Conservation (phyloP, 352 stramenopile genomes). For the Globisporangium emineosum region DNA sequence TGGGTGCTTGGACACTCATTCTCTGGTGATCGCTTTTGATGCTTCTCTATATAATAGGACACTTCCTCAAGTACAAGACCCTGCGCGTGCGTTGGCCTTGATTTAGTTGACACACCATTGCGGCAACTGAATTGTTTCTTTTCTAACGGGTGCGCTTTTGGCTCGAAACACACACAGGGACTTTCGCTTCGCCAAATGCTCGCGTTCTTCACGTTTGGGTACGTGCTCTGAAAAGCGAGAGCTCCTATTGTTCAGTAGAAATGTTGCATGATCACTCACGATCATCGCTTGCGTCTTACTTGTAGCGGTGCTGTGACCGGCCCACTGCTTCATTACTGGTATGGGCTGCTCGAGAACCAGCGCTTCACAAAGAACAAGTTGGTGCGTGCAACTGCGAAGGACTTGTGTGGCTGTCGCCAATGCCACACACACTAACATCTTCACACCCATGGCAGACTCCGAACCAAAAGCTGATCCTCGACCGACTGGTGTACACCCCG, state of each 20-base stretch:
- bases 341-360: constrained; percentile 63
- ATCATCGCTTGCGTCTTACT: neutral
- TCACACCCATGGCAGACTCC: constrained; percentile 31
- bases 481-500: constrained; percentile 63
- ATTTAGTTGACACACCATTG: neutral
- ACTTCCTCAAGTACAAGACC: constrained; percentile 69
- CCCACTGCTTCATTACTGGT: constrained; percentile 68
- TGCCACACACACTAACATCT: neutral
- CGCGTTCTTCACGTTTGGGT: constrained; percentile 73
- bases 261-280: neutral
- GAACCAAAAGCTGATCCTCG: constrained; percentile 74
- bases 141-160: neutral
- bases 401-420: neutral
- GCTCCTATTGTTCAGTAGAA: too few relatives aligned
- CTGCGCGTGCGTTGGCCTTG: constrained; percentile 31
- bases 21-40: neutral
- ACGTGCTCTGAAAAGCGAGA: neutral
- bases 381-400: constrained; percentile 25
- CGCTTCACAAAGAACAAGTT: constrained; percentile 60
- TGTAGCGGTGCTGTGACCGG: constrained; percentile 50
- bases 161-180: constrained; percentile 29
- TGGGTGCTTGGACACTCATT: neutral
- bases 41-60: constrained; percentile 35
- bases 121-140: neutral
- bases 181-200: constrained; percentile 64